Conservation (phyloP, 2,329 filamentous ascomycete species). For the Drechslerella dactyloides region DNA sequence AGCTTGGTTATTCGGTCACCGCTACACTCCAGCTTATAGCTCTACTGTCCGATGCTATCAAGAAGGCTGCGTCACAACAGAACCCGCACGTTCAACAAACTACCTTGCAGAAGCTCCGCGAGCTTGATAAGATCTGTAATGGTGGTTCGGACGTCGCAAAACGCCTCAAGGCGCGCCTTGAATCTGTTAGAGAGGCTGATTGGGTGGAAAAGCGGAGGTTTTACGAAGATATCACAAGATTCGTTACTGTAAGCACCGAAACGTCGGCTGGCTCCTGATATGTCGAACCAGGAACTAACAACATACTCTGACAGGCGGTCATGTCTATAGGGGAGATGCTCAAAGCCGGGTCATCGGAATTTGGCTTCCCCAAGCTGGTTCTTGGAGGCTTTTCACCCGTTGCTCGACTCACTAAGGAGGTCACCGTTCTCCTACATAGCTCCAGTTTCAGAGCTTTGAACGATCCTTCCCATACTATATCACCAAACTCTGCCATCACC, state of each 20-base stretch:
- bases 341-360: constrained; percentile 54
- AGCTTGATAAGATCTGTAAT: constrained; percentile 53
- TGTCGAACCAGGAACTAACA: constrained; percentile 9
- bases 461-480: constrained; percentile 42
- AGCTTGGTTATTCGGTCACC: constrained; percentile 52
- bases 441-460: constrained; percentile 53
- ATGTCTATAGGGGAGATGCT: constrained; percentile 55
- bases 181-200: constrained; percentile 54
- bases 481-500: constrained; percentile 15
- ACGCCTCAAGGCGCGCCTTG: constrained; percentile 52
- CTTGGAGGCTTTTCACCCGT: constrained; percentile 54
- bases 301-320: constrained; percentile 48
- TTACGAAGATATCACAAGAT: constrained; percentile 55
- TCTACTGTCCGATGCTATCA: constrained; percentile 53
- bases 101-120: constrained; percentile 53
- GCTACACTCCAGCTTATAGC: constrained; percentile 53
- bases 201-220: constrained; percentile 53
- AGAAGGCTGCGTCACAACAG: constrained; percentile 52
- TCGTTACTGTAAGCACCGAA: constrained; percentile 52
- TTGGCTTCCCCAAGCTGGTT: constrained; percentile 53
- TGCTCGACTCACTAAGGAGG: constrained; percentile 54
- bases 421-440: constrained; percentile 54
- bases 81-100: constrained; percentile 51
- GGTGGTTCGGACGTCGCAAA: constrained; percentile 53
- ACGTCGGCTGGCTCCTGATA: background rate